These are phyloP conservation scores for Akanthomyces muscarius DNA, from an alignment of 2,329 filamentous ascomycete species.

Conservation along the genomic window DNA sequence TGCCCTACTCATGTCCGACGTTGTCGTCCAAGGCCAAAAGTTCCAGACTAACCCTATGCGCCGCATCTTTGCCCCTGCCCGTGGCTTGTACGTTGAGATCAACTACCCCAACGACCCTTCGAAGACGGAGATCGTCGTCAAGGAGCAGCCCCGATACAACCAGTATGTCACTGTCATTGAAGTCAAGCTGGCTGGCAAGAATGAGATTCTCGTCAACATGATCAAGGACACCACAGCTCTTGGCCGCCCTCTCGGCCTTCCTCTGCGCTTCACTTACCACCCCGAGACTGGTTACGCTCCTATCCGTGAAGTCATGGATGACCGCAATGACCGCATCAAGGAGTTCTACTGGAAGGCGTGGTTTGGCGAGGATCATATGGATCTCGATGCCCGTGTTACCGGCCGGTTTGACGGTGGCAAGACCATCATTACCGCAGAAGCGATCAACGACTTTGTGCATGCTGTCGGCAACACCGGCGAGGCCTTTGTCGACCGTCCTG, in stretches of 20 bases:
- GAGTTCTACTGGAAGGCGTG: conserved; percentile 98
- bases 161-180: conserved; percentile 87
- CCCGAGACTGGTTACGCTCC: conserved; percentile 97
- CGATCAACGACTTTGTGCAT: conserved; percentile 98
- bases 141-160: conserved; percentile 80
- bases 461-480: conserved; percentile 97
- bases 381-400: conserved; percentile 80
- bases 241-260: conserved; percentile 74
- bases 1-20: conserved; percentile 87
- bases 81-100: conserved; percentile 88
- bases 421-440: conserved; percentile 81
- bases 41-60: conserved; percentile 97
- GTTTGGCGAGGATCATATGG: conserved; percentile 83
- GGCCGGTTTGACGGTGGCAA: conserved; percentile 87
- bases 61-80: conserved; percentile 81
- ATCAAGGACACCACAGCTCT: conserved; percentile 90
- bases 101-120: conserved; percentile 72
- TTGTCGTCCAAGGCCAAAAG: conserved; percentile 91
- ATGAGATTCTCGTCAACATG: conserved; percentile 82
- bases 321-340: conserved; percentile 96
- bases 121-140: conserved; percentile 81
- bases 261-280: conserved; percentile 87
- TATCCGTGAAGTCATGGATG: conserved; percentile 93
- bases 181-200: conserved; percentile 68
- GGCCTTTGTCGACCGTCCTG: conserved; percentile 91